Evolutionary conservation across 495 filamentous ascomycete species (phyloP), one percentile per base, ranked within the genome.

Genomic region (Podospora tetraspora): DNA sequence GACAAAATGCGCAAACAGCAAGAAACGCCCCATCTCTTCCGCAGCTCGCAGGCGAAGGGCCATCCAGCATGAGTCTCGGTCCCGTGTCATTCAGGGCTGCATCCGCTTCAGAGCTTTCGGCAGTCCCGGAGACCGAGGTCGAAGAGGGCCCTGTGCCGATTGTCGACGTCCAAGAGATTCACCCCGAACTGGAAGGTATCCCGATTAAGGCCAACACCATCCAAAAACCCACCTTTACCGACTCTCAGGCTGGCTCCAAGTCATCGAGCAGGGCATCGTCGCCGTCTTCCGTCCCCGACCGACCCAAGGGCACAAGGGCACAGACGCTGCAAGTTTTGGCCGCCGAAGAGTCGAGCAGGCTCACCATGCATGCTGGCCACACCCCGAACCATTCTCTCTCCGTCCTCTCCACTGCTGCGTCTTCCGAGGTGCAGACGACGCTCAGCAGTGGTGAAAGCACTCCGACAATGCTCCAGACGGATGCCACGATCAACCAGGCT

Each of bases 321-420:
- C 76, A 78, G 66, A 81, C 79, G 7, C 71, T 80, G 64, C 76
- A 80, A 66, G 76, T 79, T 16, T 72, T 84, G 62, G 71, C 73
- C 22, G 79, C 79, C n/a, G 69, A 75, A 3, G 82, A 79, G 63
- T 72, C 74, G 22, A 74, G 72, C 34, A 77, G 82, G 37, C 79
- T 83, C 21, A 83, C 74, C 1, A 83, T 84, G 80, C 80, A 83
- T 59, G 82, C 82, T 11, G 82, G 82, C 25, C 80, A 84, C 62
- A 83, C 81, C 1, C 82, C 82, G 19, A 82, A 75, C 57, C 82
- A 83, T 63, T 83, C 81, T 5, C 75, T 83, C 59, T 82, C 79
- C 13, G 66, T 78, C 3, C 25, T 83, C 9, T 75, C 80, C 7
- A 82, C 81, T 5, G 73, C 75, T 7, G 64, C 76, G 0, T 78